phyloP scores from a whole-genome alignment of 2,329 filamentous ascomycete species.

The Westerdykella ornata region DNA sequence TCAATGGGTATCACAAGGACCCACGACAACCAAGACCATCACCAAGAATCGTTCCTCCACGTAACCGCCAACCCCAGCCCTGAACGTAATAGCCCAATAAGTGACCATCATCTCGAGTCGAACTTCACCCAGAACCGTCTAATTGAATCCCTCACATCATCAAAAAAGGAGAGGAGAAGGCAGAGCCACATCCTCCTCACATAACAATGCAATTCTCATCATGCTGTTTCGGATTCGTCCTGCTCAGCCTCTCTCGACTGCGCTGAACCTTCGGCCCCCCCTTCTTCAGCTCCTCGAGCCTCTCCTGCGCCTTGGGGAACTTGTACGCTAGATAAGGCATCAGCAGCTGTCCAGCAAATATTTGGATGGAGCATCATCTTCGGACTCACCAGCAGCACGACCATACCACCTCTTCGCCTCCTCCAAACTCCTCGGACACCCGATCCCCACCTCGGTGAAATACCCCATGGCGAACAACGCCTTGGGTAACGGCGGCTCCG shows the following conservation, averaged over 20 bases:
- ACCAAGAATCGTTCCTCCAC: too few species aligned
- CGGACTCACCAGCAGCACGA: slow-evolving; percentile 79
- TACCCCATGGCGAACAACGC: slow-evolving; percentile 98
- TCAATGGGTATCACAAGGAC: too few species aligned
- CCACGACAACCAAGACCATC: too few species aligned
- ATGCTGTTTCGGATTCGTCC: slow-evolving; percentile 75
- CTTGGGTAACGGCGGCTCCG: slow-evolving; percentile 69
- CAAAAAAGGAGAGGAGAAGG: too few species aligned
- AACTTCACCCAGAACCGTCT: too few species aligned
- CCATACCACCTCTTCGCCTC: slow-evolving; percentile 99
- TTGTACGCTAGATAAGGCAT: slow-evolving; percentile 63
- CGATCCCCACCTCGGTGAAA: slow-evolving; percentile 92
- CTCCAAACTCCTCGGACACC: slow-evolving; percentile 75
- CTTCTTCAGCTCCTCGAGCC: slow-evolving; percentile 84
- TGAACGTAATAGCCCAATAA: too few species aligned
- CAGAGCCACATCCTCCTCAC: slow-evolving; percentile 44
- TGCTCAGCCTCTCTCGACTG: slow-evolving; percentile 69
- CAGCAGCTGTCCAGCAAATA: slow-evolving; percentile 6
- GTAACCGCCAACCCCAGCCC: too few species aligned
- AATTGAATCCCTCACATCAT: too few species aligned
- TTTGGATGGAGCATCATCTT: too few species aligned
- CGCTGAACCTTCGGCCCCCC: slow-evolving; percentile 67
- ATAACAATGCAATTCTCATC: slow-evolving; percentile 85
- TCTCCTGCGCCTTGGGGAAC: slow-evolving; percentile 85
- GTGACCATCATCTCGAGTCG: too few species aligned